phyloP scores from a whole-genome alignment of 2,329 filamentous ascomycete genomes.

The Alternaria angustiovoidea region DNA sequence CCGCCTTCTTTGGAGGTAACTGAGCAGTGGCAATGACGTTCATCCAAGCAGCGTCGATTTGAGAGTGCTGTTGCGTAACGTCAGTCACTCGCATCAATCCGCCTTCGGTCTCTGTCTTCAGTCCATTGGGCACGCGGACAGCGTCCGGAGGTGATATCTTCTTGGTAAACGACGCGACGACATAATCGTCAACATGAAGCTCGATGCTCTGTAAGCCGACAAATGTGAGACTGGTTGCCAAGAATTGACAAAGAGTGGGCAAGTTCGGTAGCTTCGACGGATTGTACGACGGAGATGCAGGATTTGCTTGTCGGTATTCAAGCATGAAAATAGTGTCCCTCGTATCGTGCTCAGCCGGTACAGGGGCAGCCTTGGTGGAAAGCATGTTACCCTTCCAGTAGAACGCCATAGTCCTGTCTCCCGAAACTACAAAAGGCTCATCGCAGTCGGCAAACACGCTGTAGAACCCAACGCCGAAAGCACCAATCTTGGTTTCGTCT shows the following conservation, averaged over 20 bases:
- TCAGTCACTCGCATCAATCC: conserved; percentile 84
- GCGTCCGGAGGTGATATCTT: conserved; percentile 80
- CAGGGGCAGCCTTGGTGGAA: conserved; percentile 84
- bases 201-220: conserved; percentile 88
- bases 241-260: conserved; percentile 86
- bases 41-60: conserved; percentile 92
- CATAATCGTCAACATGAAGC: conserved; percentile 88
- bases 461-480: conserved; percentile 98
- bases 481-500: conserved; percentile 98
- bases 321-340: conserved; percentile 89
- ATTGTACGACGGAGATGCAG: conserved; percentile 47
- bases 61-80: conserved; percentile 86
- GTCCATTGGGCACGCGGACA: conserved; percentile 76
- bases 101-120: conserved; percentile 84
- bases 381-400: conserved; percentile 99
- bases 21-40: conserved; percentile 85
- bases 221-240: conserved; percentile 95
- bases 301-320: conserved; percentile 86
- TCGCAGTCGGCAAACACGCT: conserved; percentile 98
- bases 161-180: conserved; percentile 80
- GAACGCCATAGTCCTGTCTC: conserved; percentile 93
- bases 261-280: conserved; percentile 83
- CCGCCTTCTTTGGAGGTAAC: conserved; percentile 53
- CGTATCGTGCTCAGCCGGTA: conserved; percentile 72
- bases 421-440: conserved; percentile 95